Evolutionary conservation across 306 rosid species (phyloP), one percentile per base, ranked within the genome.

Genomic region (Fagus sylvatica): DNA sequence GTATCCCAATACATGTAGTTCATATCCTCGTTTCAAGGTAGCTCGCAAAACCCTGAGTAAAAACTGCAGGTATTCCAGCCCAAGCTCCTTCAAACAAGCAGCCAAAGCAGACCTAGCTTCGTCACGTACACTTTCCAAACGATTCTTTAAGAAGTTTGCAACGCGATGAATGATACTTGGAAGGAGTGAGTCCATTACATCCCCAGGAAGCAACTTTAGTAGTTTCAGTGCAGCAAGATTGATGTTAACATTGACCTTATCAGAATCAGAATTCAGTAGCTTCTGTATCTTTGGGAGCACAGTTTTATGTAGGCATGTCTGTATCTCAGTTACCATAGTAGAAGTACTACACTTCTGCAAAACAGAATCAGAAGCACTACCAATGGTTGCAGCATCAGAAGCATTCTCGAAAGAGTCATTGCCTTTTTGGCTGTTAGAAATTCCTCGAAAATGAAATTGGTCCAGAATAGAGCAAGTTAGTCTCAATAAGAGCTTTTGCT

Each of bases 81-180:
- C 98, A 78, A 95, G 97, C 79, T 92, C 98, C 84, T 89, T 92
- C 89, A 95, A 82, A 87, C 97, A 90, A 65, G 93, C 80, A 74
- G 90, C 94, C 93, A 95, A 71, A 8, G 95, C 93, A 72, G 90
- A 87, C 85, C 98, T 89, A 79, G 97, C 98, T 77, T 90, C 98
- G 60, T 95, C 95, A 48, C 98, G 97, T 32, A 89, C 74, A 84
- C 97, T 92, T 88, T 92, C 97, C 39, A 85, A 79, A 83, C 89
- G 93, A 73, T 87, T 83, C 89, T 92, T 95, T 86, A 95, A 80
- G 79, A 92, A 92, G 83, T 91, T 95, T 71, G 93, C 85, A 77
- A 95, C 84, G 41, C 96, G 95, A 70, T 92, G 98, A 76, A 88
- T 80, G 53, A 89, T 87, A 51, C 89, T 89, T 33, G 97, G 85